A percentile compares a stretch with the other conserved stretches of the same genome.
Evolutionary conservation across 768 basidiomycete genomes (phyloP).

Genomic region (Coprinopsis strossmayeri): DNA sequence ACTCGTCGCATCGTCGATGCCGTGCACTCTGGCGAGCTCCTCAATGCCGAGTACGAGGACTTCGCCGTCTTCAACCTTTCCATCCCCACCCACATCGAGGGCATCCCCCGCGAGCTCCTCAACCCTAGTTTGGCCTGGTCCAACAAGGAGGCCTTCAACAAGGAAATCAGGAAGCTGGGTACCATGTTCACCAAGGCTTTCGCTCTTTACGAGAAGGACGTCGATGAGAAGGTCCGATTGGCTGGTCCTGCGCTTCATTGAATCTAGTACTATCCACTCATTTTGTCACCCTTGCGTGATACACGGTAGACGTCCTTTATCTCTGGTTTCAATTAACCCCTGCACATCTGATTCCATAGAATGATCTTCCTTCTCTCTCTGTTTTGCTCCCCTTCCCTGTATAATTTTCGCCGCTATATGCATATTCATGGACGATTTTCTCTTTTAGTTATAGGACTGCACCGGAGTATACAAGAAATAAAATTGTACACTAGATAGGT

Average conservation of each 20-base stretch:
- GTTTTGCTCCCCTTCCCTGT: constrained; percentile 40
- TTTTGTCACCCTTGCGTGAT: too few species aligned
- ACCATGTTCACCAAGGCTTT: constrained; percentile 96
- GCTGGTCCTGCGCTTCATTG: constrained; percentile 55
- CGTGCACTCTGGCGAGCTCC: constrained; percentile 90
- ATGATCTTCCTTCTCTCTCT: constrained; percentile 24
- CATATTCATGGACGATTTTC: not conserved
- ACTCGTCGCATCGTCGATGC: constrained; percentile 96
- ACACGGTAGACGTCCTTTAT: not conserved
- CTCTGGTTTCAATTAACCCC: too few species aligned
- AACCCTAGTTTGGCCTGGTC: constrained; percentile 86
- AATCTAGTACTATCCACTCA: not conserved
- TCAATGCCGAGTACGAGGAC: constrained; percentile 79
- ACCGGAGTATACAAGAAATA: too few species aligned
- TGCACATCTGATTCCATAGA: not conserved
- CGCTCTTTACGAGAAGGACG: constrained; percentile 83
- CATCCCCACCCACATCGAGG: constrained; percentile 77
- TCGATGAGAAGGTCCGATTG: constrained; percentile 68
- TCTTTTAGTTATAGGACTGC: too few species aligned
- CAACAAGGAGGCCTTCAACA: constrained; percentile 83
- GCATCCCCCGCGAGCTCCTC: constrained; percentile 86
- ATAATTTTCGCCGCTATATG: not conserved
- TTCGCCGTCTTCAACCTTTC: constrained; percentile 79
- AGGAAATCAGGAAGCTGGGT: constrained; percentile 82
- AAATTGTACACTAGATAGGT: not conserved